Evolutionary conservation across 345 rosid species (phyloP), one percentile per base, ranked within the genome.

Genomic region (Brassica incana): DNA sequence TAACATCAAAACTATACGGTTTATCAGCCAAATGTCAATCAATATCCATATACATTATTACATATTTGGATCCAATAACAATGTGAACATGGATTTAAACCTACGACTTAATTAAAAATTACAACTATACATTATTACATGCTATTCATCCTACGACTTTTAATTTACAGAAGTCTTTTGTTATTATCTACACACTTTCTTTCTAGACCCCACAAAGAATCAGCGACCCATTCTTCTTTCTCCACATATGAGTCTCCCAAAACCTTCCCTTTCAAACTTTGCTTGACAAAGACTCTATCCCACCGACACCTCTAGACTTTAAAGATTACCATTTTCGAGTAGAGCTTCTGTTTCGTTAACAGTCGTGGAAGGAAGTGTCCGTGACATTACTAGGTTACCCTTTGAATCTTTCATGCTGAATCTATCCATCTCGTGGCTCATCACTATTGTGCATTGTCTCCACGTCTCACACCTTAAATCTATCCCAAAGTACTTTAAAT

Each of bases 401-500:
- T 81, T 18, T 5, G 27, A 65, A 86, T 95, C 99, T n/a, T 85
- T 82, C 81, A 16, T 85, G 59, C 88, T 83, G 69, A 78, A 87
- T 6, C 78, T 78, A 1, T 69, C 77, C 2, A 87, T 29, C 12
- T 35, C 81, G 27, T 85, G 64, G 80, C 84, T 85, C 91, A 85
- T 87, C 78, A 92, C 94, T 33, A 90, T 90, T 58, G 85, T 84
- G 83, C 95, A 92, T 36, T 90, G 87, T 76, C 86, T 86, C 90
- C 89, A 88, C 30, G 83, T 43, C 58, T 81, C 83, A 16, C 91
- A 89, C 82, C 65, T 83, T 65, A 92, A 74, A 1, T 84, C 86
- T n/a, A 92, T 84, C 67, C 97, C 97, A 73, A 82, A 91, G 72
- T 95, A 95, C 8, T 11, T 56, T 74, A 95, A 80, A 83, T 95